A percentile compares a stretch with the other conserved stretches of the same genome.
phyloP scores from a whole-genome alignment of 73 alveolate genomes.

The Tetrahymena thermophila region DNA sequence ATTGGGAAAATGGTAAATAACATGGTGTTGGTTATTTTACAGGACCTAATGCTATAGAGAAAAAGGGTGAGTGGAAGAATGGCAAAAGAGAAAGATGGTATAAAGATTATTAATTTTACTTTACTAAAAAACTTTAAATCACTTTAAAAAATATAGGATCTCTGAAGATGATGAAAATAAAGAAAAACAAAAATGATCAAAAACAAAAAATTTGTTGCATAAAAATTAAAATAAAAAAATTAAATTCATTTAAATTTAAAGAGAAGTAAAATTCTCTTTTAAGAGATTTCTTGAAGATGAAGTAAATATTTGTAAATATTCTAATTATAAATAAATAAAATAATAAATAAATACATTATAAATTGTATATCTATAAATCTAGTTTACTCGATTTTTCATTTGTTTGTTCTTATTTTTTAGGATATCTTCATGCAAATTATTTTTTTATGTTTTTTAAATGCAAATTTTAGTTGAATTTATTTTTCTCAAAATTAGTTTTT shows the following conservation, averaged over 20 bases:
- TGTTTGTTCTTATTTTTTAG: too few species aligned
- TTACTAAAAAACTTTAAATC: neutral
- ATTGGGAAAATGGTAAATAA: slow-evolving; percentile 37
- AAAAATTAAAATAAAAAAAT: neutral
- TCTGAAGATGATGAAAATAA: neutral
- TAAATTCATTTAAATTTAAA: neutral
- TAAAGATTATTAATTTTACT: neutral
- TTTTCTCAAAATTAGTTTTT: too few species aligned
- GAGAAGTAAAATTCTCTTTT: neutral
- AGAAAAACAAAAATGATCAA: neutral
- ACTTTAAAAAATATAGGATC: neutral
- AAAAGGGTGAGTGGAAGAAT: slow-evolving; percentile 47
- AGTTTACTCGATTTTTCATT: too few species aligned
- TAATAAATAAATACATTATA: too few species aligned
- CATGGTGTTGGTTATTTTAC: slow-evolving; percentile 35
- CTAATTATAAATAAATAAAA: neutral
- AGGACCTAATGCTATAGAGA: slow-evolving; percentile 22
- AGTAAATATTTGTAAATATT: neutral
- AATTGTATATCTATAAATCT: too few species aligned
- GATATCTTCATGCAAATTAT: too few species aligned
- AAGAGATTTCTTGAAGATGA: neutral
- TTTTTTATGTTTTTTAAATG: too few species aligned
- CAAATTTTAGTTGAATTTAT: too few species aligned
- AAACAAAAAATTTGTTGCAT: neutral
- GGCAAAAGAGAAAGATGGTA: slow-evolving; percentile 48